Base-by-base conservation (phyloP, 2,329 filamentous ascomycete species). In the Sordariomycetes sp. region DNA sequence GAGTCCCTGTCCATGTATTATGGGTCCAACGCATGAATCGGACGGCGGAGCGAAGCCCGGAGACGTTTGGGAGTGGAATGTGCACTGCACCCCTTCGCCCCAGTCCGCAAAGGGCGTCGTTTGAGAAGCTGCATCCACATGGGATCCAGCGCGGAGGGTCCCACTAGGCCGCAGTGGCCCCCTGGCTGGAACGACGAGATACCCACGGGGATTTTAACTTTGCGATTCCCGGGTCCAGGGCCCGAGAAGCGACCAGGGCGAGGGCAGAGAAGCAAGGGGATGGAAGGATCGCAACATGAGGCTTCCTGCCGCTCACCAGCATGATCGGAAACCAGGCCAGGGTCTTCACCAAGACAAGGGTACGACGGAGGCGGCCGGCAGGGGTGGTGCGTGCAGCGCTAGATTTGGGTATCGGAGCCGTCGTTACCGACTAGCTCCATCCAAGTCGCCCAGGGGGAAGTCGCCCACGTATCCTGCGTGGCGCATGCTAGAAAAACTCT, bases 11-110 rank as follows among this genome's bases (percentile, higher is more conserved):
- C 24, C 22, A 55, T 51, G 42, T 32, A 32, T 32, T 50, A 39
- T 50, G 54, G 17, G 36, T 51, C 48, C 55, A 56, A 56, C 39
- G 54, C 54, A 55, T 56, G 54, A 56, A 56, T 35, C 25, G 20
- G 24, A 55, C n/a, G 45, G 42, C 50, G 42, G 22, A 34, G 25
- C 34, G 42, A 50, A 35, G 54, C 32, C 54, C 42, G 39, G 54
- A 56, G 39, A n/a, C 22, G 54, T 56, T 56, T 56, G 54, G 50
- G 20, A 50, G 45, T 50, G n/a, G 20, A 51, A 56, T 56, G 54
- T 51, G 24, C n/a, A 50, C 39, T 56, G 54, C 54, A 56, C 17
- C 28, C 25, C 17, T 20, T 50, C 45, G 45, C 45, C 45, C 20
- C n/a, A 22, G 45, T 24, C 10, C 6, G 45, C 24, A 13, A 20